Base-by-base conservation (phyloP, 495 filamentous ascomycete species). In the Chaetomium tenue region DNA sequence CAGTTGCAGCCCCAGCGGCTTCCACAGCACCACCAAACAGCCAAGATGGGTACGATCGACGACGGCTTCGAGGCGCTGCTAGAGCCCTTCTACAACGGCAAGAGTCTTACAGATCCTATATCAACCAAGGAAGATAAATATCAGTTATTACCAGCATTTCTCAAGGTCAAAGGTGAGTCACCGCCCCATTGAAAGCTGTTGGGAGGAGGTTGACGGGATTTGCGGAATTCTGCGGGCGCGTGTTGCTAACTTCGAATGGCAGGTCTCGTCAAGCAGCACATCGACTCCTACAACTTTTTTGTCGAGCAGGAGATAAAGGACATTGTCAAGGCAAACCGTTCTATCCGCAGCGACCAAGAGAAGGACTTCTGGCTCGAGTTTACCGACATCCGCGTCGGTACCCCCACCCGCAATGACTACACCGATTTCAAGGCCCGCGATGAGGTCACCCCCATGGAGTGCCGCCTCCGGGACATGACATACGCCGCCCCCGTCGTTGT, bases 271-370 rank as follows among this genome's bases (percentile, higher is more conserved):
- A 82, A 80, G 76, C 94, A 99, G 75, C 93, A 75, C 61, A 75
- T 98, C 76, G 95, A 99, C 78, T 98, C 94, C 37, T 99, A 90
- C 83, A 96, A 99, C 77, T 96, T 90, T 75, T 96, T 99, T 69
- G 87, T 97, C 59, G 91, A 98, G 61, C 88, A 93, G 22, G 92
- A 96, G 71, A 83, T 99, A 74, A 96, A 97, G 76, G 91, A 97
- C 69, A 98, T 99, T 61, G 88, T 99, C 62, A 84, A 89, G 70
- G 91, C 92, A 26, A 97, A 96, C 74, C 86, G 87, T 40, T 84
- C 82, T 11, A 88, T 99, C 62, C 83, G 86, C 64, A 96, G 92
- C 76, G 93, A 98, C 81, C 88, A 92, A 28, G 91, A 96, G 63
- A 85, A 87, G 47, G 87, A 86, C 52, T 97, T 97, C 71, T 93